Evolutionary conservation across 1,284 basidiomycete genomes (phyloP).

Genomic region (Microbotryum intermedium): DNA sequence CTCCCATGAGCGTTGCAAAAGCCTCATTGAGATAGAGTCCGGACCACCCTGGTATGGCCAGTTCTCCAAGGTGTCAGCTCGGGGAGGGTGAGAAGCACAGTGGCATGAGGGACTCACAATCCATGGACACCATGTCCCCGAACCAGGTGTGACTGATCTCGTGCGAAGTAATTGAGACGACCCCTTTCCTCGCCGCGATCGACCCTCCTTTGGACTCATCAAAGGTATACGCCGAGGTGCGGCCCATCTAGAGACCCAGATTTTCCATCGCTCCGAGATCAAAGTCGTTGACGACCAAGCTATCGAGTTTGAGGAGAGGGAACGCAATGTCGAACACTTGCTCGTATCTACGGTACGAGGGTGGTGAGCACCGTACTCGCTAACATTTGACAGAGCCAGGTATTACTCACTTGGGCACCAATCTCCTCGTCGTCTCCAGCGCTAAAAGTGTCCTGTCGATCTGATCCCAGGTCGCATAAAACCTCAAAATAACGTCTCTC

Average conservation of each 20-base stretch:
- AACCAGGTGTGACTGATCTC: slow-evolving; percentile 31
- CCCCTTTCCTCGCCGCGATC: slow-evolving; percentile 7
- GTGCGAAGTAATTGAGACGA: slow-evolving; percentile 39
- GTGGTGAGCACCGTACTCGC: no score
- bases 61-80: slow-evolving; percentile 50
- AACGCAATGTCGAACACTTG: slow-evolving; percentile 43
- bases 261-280: slow-evolving; percentile 94
- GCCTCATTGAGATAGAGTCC: slow-evolving; percentile 49
- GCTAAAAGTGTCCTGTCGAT: slow-evolving; percentile 67
- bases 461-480: slow-evolving; percentile 79
- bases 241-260: slow-evolving; percentile 4
- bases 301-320: slow-evolving; percentile 54
- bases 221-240: no score
- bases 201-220: no score
- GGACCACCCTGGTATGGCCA: slow-evolving; percentile 62
- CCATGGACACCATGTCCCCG: slow-evolving; percentile 3
- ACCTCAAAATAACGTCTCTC: slow-evolving; percentile 62
- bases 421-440: slow-evolving; percentile 77
- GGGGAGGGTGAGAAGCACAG: no score
- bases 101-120: neutral
- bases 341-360: slow-evolving; percentile 56
- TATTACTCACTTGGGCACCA: slow-evolving; percentile 50
- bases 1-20: slow-evolving; percentile 68
- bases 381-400: no score
- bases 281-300: slow-evolving; percentile 60